phyloP scores from a whole-genome alignment of 2,329 filamentous ascomycete species.

The Byssothecium circinans region DNA sequence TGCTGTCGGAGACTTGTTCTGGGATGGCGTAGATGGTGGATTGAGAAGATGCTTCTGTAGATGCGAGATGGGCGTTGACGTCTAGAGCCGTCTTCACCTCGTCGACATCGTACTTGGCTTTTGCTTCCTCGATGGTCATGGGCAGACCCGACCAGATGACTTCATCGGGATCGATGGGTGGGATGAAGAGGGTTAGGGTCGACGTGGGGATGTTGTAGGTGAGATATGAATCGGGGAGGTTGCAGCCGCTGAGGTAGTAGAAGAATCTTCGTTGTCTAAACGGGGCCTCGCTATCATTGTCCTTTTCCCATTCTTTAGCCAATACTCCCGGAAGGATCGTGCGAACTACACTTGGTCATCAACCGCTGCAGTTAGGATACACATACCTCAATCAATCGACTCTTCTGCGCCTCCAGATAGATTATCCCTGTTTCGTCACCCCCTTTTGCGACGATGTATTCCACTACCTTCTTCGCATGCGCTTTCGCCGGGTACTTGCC shows the following conservation, averaged over 20 bases:
- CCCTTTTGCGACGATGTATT: constrained; percentile 69
- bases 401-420: constrained; percentile 85
- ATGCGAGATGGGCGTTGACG: constrained; percentile 71
- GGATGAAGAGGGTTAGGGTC: constrained; percentile 84
- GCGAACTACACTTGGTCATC: too few relatives aligned
- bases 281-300: constrained; percentile 79
- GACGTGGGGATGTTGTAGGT: constrained; percentile 76
- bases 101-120: constrained; percentile 67
- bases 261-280: constrained; percentile 91
- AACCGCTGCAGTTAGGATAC: too few relatives aligned
- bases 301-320: constrained; percentile 47
- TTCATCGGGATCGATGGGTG: constrained; percentile 80
- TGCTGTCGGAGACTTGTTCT: constrained; percentile 71
- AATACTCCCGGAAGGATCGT: too few relatives aligned
- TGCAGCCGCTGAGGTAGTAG: constrained; percentile 89
- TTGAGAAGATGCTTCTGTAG: constrained; percentile 51
- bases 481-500: constrained; percentile 79
- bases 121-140: constrained; percentile 72
- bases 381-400: constrained; percentile 69
- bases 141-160: constrained; percentile 95
- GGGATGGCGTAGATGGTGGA: constrained; percentile 73
- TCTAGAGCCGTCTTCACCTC: constrained; percentile 71
- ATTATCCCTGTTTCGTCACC: constrained; percentile 71
- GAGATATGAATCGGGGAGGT: constrained; percentile 76
- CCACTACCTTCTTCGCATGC: constrained; percentile 81